Evolutionary conservation across 768 basidiomycete species (phyloP).

Genomic region (Russula dissimulans): DNA sequence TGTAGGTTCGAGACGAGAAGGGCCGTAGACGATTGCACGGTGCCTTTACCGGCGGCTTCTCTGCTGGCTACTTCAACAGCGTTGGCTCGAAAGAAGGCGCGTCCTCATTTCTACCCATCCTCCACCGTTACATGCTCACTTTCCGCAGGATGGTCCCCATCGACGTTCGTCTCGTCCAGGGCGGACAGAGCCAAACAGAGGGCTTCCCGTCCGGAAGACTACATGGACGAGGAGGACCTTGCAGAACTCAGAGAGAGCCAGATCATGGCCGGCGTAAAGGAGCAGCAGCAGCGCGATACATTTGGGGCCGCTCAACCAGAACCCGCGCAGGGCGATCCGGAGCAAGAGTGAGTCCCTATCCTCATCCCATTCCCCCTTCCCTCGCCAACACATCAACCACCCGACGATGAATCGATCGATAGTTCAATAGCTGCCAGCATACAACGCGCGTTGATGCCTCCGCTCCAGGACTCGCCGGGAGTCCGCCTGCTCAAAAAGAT

Average conservation of each 20-base stretch:
- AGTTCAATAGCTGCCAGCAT: conserved; percentile 60
- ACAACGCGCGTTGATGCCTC: conserved; percentile 56
- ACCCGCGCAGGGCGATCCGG: conserved; percentile 35
- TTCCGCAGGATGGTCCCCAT: conserved; percentile 83
- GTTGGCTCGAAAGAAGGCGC: conserved; percentile 94
- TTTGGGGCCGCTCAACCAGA: conserved; percentile 49
- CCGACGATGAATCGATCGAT: not conserved
- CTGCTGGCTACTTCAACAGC: conserved; percentile 93
- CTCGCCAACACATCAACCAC: not conserved
- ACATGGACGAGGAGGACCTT: conserved; percentile 98
- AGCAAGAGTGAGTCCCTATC: conserved; percentile 44
- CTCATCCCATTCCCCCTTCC: not conserved
- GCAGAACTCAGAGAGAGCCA: conserved; percentile 69
- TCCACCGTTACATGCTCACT: not conserved
- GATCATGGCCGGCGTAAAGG: conserved; percentile 52
- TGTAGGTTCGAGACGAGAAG: conserved; percentile 84
- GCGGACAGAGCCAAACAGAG: conserved; percentile 59
- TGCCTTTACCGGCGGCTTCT: conserved; percentile 97
- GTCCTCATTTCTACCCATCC: not conserved
- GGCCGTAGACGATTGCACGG: conserved; percentile 91
- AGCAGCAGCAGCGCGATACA: conserved; percentile 64
- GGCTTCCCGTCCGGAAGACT: conserved; percentile 71
- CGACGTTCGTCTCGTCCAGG: conserved; percentile 87
- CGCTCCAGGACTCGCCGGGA: conserved; percentile 73
- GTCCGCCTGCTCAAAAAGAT: conserved; percentile 85